Conservation (phyloP, 2,329 filamentous ascomycete genomes). For the Microascus cirrosus region DNA sequence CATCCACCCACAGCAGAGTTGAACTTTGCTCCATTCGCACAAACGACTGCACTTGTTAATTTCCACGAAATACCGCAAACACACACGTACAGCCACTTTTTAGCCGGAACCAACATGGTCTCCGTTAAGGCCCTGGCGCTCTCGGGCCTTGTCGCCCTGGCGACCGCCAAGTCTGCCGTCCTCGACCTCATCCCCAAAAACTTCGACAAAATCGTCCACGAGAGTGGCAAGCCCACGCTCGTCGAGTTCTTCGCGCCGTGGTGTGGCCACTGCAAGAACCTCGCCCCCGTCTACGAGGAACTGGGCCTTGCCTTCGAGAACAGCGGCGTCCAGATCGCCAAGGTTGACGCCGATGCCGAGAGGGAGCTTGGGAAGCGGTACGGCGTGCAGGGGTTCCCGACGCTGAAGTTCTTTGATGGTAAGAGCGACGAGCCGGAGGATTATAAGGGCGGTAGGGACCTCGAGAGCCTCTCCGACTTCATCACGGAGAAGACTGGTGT, state of each 20-base stretch:
- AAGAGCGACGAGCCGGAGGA: conserved; percentile 78
- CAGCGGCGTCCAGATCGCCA: conserved; percentile 74
- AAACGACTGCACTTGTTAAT: not conserved
- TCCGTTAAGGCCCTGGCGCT: conserved; percentile 50
- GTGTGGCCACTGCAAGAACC: conserved; percentile 98
- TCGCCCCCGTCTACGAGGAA: conserved; percentile 91
- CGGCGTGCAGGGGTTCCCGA: conserved; percentile 89
- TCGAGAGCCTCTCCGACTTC: conserved; percentile 75
- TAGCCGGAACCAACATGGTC: conserved; percentile 31
- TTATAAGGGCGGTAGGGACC: conserved; percentile 76
- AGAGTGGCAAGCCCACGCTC: conserved; percentile 88
- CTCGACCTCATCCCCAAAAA: conserved; percentile 82
- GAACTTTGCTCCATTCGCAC: not conserved
- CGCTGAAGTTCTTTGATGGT: conserved; percentile 94
- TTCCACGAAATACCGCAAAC: not conserved
- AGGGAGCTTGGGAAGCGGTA: conserved; percentile 75
- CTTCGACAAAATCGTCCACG: conserved; percentile 81
- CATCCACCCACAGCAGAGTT: not conserved
- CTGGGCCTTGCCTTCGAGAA: conserved; percentile 65
- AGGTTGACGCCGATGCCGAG: conserved; percentile 91
- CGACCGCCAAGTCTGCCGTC: conserved; percentile 67
- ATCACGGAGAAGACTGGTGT: conserved; percentile 79
- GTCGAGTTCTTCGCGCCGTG: conserved; percentile 98
- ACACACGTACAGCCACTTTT: not conserved
- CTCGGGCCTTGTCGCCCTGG: conserved; percentile 40